Base-by-base conservation (phyloP, 1,284 basidiomycete species). In the Heliocybe sulcata region DNA sequence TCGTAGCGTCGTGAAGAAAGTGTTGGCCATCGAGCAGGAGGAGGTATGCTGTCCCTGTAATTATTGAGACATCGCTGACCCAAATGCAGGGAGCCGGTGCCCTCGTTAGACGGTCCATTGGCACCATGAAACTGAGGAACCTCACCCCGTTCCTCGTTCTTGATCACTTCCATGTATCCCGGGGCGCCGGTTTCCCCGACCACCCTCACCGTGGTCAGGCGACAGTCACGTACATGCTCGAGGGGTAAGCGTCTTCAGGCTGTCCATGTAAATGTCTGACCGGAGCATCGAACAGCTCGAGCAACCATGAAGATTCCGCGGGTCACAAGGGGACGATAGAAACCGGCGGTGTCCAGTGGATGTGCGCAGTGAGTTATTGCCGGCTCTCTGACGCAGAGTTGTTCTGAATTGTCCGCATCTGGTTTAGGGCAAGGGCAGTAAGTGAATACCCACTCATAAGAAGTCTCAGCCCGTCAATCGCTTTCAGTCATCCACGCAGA, bases 301-400 rank as follows among this genome's bases (percentile, higher is more conserved):
- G 83, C 61, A 76, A 81, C 56, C 95, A 98, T 65, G 95, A 98
- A 70, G 96, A 98, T 68, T 96, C 93, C 27, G 85, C 85, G 2
- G 94, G 95, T 1, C 92, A 98, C 69, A 79, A 81, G 55, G 92
- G 93, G 38, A 80, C 76, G 8, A 89, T 98, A 58, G 82, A 83
- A 47, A 72, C 87, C 3, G 94, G 95, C 8, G 94, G 92, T 55
- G 85, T 96, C 2, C 94, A 97, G 65, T 97, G 93, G 92, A 97
- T 97, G 94, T 88, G 85, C 64, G 94, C 93, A 11, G 91, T 90
- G 58, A 71, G 77, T 65, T 20, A 49, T n/a, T 26, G 14, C n/a
- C 6, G 10, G 53, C 42, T 49, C 51, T 12, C 19, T 42, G 10
- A 12, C 29, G 29, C 29, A 31, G 29, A 10, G 20, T 14, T 52